phyloP scores from a whole-genome alignment of 2,329 filamentous ascomycete genomes.

The Colletotrichum euphorbiae region DNA sequence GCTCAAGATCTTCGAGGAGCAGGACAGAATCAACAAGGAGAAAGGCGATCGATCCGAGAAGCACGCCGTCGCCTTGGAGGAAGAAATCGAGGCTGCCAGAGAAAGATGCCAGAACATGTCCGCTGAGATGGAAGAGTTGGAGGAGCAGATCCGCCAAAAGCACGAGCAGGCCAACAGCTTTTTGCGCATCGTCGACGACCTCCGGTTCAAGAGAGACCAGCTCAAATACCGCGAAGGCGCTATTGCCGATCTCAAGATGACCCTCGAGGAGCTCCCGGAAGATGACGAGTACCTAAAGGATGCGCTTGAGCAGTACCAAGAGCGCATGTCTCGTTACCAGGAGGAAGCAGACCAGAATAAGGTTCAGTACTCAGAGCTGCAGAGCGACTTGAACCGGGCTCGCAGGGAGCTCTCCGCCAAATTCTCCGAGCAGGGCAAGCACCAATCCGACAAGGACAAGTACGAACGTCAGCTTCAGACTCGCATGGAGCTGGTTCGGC shows the following conservation, averaged over 20 bases:
- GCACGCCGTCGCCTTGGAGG: slow-evolving; percentile 71
- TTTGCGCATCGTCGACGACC: slow-evolving; percentile 77
- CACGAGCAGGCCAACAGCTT: slow-evolving; percentile 80
- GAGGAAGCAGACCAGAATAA: slow-evolving; percentile 73
- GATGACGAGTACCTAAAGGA: slow-evolving; percentile 80
- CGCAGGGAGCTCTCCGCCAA: slow-evolving; percentile 63
- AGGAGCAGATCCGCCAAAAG: slow-evolving; percentile 70
- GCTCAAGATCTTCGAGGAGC: slow-evolving; percentile 79
- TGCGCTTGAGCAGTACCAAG: slow-evolving; percentile 81
- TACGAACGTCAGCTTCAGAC: slow-evolving; percentile 83
- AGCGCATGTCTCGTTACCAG: slow-evolving; percentile 74
- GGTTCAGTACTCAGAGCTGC: slow-evolving; percentile 74
- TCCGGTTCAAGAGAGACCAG: slow-evolving; percentile 82
- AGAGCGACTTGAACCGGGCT: slow-evolving; percentile 57
- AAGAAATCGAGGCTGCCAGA: slow-evolving; percentile 72
- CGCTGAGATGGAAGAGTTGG: slow-evolving; percentile 70
- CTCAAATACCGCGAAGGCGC: slow-evolving; percentile 76
- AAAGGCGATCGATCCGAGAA: slow-evolving; percentile 80
- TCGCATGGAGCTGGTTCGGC: slow-evolving; percentile 79
- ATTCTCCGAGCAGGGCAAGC: slow-evolving; percentile 77
- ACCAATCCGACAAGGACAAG: slow-evolving; percentile 86
- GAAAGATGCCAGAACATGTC: slow-evolving; percentile 69
- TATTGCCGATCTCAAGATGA: slow-evolving; percentile 75
- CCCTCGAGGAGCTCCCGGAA: slow-evolving; percentile 82
- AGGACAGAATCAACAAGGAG: slow-evolving; percentile 87